phyloP scores from a whole-genome alignment of 495 filamentous ascomycete genomes.

The Aspergillus bertholletiae region DNA sequence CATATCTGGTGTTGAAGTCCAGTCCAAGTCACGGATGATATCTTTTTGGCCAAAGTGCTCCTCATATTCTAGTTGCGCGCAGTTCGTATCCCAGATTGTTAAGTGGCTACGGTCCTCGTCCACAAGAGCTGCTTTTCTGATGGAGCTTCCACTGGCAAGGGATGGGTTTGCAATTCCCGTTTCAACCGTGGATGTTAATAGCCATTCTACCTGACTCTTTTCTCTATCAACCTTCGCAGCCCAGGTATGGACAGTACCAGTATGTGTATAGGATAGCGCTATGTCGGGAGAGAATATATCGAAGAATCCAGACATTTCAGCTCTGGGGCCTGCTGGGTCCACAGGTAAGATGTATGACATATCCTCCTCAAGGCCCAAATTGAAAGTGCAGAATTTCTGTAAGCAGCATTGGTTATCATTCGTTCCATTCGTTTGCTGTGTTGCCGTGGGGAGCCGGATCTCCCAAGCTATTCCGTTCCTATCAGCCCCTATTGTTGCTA shows the following conservation, averaged over 20 bases:
- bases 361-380: constrained; percentile 67
- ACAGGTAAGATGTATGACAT: constrained; percentile 82
- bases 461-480: constrained; percentile 88
- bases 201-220: constrained; percentile 66
- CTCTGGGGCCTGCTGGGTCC: constrained; percentile 77
- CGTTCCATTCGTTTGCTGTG: constrained; percentile 17
- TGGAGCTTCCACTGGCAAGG: constrained; percentile 79
- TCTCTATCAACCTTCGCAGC: constrained; percentile 68
- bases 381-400: constrained; percentile 67
- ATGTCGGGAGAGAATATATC: constrained; percentile 87
- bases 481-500: constrained; percentile 79
- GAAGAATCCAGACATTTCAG: constrained; percentile 72
- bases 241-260: constrained; percentile 79
- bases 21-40: constrained; percentile 82
- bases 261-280: constrained; percentile 78
- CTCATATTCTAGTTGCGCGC: constrained; percentile 76
- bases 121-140: constrained; percentile 83
- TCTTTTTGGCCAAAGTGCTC: constrained; percentile 70
- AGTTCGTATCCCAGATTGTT: constrained; percentile 89
- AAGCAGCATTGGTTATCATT: constrained; percentile 39
- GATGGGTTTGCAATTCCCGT: constrained; percentile 72
- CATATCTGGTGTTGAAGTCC: constrained; percentile 88
- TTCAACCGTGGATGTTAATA: constrained; percentile 77
- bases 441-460: constrained; percentile 43
- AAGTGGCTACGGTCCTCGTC: constrained; percentile 68